These are phyloP conservation scores for Endocladia muricata DNA, from an alignment of 31 red algal genomes.

Conservation along the genomic window DNA sequence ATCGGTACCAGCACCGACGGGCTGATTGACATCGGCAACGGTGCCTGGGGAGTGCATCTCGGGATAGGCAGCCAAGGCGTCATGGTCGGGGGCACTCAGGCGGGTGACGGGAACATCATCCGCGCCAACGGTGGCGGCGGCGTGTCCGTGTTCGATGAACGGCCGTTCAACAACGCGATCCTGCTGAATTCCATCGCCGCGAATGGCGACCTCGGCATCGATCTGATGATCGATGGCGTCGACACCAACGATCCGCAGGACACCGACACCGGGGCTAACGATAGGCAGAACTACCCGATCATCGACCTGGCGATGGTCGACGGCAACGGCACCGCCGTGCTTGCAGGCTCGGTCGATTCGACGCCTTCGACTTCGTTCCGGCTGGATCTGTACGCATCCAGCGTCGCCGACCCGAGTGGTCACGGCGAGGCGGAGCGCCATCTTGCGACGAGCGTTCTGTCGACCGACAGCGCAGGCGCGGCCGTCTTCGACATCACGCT, in stretches of 20 bases:
- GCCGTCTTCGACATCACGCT: too few relatives aligned
- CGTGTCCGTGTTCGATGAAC: background rate
- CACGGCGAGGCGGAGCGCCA: too few relatives aligned
- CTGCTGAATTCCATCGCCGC: background rate
- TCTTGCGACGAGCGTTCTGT: too few relatives aligned
- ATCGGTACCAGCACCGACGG: background rate
- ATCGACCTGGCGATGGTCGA: background rate
- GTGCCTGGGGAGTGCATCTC: background rate
- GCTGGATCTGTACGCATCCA: too few relatives aligned
- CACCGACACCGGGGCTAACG: background rate
- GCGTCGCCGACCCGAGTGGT: background rate
- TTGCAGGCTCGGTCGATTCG: background rate
- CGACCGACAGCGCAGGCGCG: too few relatives aligned
- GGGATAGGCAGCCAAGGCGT: background rate
- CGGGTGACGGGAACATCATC: background rate
- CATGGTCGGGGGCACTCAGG: too few relatives aligned
- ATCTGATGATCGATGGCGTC: background rate
- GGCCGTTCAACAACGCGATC: background rate
- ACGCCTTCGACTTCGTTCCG: background rate
- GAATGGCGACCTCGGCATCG: background rate
- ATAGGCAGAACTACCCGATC: background rate
- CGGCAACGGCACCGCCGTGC: background rate
- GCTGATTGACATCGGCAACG: background rate
- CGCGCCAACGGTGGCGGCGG: background rate
- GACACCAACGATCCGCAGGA: background rate